A percentile compares a stretch with the other conserved stretches of the same genome.
phyloP scores from a whole-genome alignment of 2,329 filamentous ascomycete species.

The Ophiostoma populinum region DNA sequence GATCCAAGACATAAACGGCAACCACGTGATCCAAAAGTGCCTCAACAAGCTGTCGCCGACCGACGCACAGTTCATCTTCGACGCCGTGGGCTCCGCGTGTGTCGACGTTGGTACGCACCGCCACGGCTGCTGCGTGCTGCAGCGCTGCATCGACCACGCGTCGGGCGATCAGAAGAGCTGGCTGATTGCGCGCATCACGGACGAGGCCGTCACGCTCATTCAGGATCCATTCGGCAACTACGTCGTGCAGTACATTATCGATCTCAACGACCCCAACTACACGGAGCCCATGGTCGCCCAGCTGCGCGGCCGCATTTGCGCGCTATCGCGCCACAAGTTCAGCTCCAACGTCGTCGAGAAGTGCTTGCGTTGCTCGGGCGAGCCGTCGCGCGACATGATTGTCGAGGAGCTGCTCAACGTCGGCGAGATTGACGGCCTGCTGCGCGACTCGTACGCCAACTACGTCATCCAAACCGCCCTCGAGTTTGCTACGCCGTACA shows the following conservation, averaged over 20 bases:
- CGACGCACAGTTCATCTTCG: constrained; percentile 92
- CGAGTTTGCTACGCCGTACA: constrained; percentile 60
- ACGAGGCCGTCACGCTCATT: constrained; percentile 73
- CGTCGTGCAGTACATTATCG: constrained; percentile 95
- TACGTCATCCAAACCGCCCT: constrained; percentile 96
- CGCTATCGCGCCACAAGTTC: constrained; percentile 87
- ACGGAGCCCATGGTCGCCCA: constrained; percentile 74
- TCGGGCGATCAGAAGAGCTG: constrained; percentile 75
- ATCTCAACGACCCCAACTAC: constrained; percentile 73
- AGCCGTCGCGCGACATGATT: constrained; percentile 59
- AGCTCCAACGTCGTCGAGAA: constrained; percentile 99
- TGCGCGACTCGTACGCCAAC: constrained; percentile 89
- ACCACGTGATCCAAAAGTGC: constrained; percentile 98
- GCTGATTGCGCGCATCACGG: constrained; percentile 73
- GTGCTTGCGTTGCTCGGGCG: constrained; percentile 67
- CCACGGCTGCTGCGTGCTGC: constrained; percentile 92
- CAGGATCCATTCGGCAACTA: constrained; percentile 98
- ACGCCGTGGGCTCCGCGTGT: constrained; percentile 75
- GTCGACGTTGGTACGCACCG: constrained; percentile 89
- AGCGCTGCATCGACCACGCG: constrained; percentile 95
- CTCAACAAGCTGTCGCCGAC: constrained; percentile 76
- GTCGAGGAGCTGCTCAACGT: constrained; percentile 63
- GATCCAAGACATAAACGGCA: constrained; percentile 94
- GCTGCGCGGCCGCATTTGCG: constrained; percentile 57
- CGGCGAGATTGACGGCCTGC: constrained; percentile 70